These are phyloP conservation scores for Solanum commersonii DNA, from an alignment of 257 asterid genomes.

Conservation along the genomic window DNA sequence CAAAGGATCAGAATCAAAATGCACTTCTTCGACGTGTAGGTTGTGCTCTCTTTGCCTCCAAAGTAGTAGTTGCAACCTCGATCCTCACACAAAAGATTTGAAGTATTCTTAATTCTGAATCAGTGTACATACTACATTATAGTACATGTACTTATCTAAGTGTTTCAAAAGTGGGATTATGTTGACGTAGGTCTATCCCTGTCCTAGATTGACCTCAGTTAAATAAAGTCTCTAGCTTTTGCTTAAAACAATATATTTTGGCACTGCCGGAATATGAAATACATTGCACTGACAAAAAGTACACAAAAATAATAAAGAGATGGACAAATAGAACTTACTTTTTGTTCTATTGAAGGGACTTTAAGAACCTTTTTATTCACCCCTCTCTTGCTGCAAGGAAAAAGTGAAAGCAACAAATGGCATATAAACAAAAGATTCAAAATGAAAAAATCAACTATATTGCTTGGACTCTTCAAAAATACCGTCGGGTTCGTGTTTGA, in stretches of 20 bases:
- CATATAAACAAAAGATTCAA: background rate
- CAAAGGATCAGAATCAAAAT: background rate
- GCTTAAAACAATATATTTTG: background rate
- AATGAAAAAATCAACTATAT: background rate
- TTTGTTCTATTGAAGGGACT: conserved; percentile 79
- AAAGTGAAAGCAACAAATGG: conserved; percentile 7
- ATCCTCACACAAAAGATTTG: background rate
- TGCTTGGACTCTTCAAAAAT: background rate
- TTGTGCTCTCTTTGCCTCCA: background rate
- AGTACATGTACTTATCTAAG: background rate
- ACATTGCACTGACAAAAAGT: background rate
- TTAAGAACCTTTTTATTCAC: conserved; percentile 85
- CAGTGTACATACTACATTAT: background rate
- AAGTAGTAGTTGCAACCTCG: background rate
- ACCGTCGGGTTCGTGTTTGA: background rate
- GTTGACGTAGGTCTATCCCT: background rate
- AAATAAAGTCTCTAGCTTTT: background rate
- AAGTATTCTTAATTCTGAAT: background rate
- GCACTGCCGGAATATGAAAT: background rate
- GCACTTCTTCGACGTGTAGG: background rate
- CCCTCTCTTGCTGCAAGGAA: conserved; percentile 69
- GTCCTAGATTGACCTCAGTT: background rate
- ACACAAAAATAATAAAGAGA: background rate
- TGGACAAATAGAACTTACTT: conserved; percentile 23
- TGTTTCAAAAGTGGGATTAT: background rate